Conservation (phyloP, 495 filamentous ascomycete species). For the Talaromyces adpressus region DNA sequence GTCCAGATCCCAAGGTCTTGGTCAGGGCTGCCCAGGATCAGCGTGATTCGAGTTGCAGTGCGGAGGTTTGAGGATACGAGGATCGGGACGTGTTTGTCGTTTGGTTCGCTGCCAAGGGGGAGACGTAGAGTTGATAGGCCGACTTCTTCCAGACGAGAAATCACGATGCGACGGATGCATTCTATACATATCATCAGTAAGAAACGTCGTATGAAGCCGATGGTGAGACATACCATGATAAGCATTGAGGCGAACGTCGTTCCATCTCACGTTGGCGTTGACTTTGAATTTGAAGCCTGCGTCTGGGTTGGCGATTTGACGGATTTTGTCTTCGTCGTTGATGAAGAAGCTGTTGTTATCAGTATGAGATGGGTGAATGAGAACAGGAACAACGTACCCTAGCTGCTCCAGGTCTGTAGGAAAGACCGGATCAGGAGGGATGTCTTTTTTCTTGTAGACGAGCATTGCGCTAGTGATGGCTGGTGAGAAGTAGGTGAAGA, state of each 20-base stretch:
- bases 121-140: conserved; percentile 52
- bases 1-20: conserved; percentile 73
- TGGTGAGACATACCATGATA: conserved; percentile 49
- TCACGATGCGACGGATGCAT: conserved; percentile 54
- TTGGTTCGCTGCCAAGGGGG: conserved; percentile 40
- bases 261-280: conserved; percentile 63
- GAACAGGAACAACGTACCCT: conserved; percentile 46
- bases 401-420: conserved; percentile 55
- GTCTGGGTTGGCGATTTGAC: conserved; percentile 55
- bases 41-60: conserved; percentile 55
- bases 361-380: conserved; percentile 12
- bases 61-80: conserved; percentile 51
- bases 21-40: conserved; percentile 61
- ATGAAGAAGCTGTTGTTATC: conserved; percentile 54
- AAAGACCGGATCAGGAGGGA: conserved; percentile 65
- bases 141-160: conserved; percentile 49
- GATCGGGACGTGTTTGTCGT: conserved; percentile 60
- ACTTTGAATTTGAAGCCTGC: conserved; percentile 67
- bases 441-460: conserved; percentile 50
- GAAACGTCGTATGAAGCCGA: neutral
- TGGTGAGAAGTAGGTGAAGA: conserved; percentile 1
- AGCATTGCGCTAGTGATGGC: conserved; percentile 53
- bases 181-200: conserved; percentile 17
- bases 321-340: conserved; percentile 65
- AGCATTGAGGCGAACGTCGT: conserved; percentile 60